Base-by-base conservation (phyloP, 352 stramenopile species). In the Pythium aphanidermatum region DNA sequence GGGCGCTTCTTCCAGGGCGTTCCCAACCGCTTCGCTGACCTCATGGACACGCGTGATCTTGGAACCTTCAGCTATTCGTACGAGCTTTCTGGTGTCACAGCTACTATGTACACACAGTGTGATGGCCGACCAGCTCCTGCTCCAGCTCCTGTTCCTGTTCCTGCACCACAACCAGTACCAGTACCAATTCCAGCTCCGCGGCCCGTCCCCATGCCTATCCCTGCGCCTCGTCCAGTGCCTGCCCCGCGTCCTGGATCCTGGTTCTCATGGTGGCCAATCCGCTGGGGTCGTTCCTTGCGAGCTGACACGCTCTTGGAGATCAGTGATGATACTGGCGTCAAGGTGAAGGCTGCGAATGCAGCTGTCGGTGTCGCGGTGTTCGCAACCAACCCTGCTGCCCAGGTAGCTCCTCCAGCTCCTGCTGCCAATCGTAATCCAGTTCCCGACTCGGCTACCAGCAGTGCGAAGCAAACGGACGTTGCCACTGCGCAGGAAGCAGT, bases 11-110 rank as follows among this genome's bases (percentile, higher is more conserved):
- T 60, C 41, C 35, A 48, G 13, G 44, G 34, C 5, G 23, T 60
- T 10, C 51, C 51, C 7, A 20, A 19, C 5, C 26, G 24, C 5
- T 62, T 50, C 34, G 53, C 36, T 17, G 53, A 37, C 13, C 40
- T 57, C 21, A 54, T 55, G 4, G 53, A 62, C 23, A 16, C 32
- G 11, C 46, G 46, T 16, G 38, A 52, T 17, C 24, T 62, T 20
- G 53, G 53, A 23, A 12, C 37, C 14, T 37, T 27, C 46, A 62
- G 53, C 38, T 62, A 62, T 33, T 33, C 46, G 38, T 62, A 52
- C 37, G 53, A 62, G 24, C 37, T 62, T 35, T 26, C 44, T 12
- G 53, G 53, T 10, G 30, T 62, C 7, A 26, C 51, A 5, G 53
- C 46, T n/a, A 44, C 38, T 11, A 43, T 62, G 37, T 62, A 46